These are phyloP conservation scores for Fusarium proliferatum DNA, from an alignment of 2,329 filamentous ascomycete species.

Conservation along the genomic window DNA sequence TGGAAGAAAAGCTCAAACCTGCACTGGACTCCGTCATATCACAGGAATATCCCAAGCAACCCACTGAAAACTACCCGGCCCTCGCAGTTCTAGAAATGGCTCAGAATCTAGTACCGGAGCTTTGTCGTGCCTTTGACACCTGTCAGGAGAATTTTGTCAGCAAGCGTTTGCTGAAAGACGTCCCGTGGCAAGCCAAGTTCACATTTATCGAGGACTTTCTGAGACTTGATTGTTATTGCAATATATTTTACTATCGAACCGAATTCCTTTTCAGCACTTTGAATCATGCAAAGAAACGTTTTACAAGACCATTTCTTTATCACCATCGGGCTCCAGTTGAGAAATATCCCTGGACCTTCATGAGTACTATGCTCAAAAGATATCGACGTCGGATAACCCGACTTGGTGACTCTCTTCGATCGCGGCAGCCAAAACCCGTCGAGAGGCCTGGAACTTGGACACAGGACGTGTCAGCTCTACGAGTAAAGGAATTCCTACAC, in stretches of 20 bases:
- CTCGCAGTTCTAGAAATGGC: not conserved
- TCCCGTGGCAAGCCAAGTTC: not conserved
- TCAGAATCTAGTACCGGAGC: not conserved
- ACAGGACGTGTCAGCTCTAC: not conserved
- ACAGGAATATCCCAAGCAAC: not conserved
- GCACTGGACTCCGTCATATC: not conserved
- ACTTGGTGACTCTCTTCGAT: not conserved
- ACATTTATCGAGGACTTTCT: not conserved
- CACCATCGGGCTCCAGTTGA: too few relatives aligned
- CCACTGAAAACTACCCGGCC: not conserved
- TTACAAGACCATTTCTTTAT: not conserved
- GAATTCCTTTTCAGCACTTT: not conserved
- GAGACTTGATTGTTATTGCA: not conserved
- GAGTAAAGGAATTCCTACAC: not conserved
- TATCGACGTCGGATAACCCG: too few relatives aligned
- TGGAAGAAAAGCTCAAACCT: not conserved
- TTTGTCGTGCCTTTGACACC: not conserved
- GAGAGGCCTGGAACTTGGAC: not conserved
- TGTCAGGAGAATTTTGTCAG: not conserved
- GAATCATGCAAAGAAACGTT: not conserved
- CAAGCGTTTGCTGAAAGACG: not conserved
- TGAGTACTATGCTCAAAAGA: too few relatives aligned
- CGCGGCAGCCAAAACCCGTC: not conserved
- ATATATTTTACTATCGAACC: not conserved
- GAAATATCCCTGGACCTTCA: too few relatives aligned